Evolutionary conservation across 805 yeast genomes (phyloP).

Genomic region (Candida quercuum): DNA sequence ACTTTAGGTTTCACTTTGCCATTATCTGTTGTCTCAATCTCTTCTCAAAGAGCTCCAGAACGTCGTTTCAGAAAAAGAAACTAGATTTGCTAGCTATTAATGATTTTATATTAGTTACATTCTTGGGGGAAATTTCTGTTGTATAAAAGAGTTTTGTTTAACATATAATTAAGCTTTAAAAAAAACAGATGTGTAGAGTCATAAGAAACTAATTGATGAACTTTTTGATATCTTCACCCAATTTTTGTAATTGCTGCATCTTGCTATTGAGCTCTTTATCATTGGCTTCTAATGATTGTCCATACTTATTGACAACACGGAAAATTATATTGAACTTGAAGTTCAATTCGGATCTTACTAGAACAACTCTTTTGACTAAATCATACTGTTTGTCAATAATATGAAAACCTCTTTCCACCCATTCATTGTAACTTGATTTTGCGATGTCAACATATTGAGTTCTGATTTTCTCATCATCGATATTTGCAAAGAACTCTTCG

Average conservation of each 20-base stretch:
- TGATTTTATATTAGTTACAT: constrained; percentile 4
- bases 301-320: constrained; percentile 31
- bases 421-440: constrained; percentile 24
- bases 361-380: constrained; percentile 29
- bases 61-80: constrained; percentile 92
- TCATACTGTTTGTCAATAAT: constrained; percentile 28
- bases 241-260: constrained; percentile 30
- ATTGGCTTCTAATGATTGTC: constrained; percentile 26
- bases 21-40: constrained; percentile 77
- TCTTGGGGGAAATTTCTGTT: constrained; percentile 6
- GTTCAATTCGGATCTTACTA: constrained; percentile 35
- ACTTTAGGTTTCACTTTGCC: constrained; percentile 89
- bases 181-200: constrained; percentile 14
- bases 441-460: constrained; percentile 25
- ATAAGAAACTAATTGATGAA: constrained; percentile 27
- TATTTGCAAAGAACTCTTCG: constrained; percentile 15
- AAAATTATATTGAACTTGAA: constrained; percentile 33
- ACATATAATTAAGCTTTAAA: constrained; percentile 5
- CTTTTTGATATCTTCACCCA: constrained; percentile 36
- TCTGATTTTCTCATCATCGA: constrained; percentile 16
- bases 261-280: constrained; percentile 30
- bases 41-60: constrained; percentile 80
- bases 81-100: constrained; percentile 34
- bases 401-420: constrained; percentile 32
- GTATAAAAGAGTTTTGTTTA: constrained; percentile 12